Evolutionary conservation across 2,329 filamentous ascomycete species (phyloP).

Genomic region (Coleophoma eucalyptorum): DNA sequence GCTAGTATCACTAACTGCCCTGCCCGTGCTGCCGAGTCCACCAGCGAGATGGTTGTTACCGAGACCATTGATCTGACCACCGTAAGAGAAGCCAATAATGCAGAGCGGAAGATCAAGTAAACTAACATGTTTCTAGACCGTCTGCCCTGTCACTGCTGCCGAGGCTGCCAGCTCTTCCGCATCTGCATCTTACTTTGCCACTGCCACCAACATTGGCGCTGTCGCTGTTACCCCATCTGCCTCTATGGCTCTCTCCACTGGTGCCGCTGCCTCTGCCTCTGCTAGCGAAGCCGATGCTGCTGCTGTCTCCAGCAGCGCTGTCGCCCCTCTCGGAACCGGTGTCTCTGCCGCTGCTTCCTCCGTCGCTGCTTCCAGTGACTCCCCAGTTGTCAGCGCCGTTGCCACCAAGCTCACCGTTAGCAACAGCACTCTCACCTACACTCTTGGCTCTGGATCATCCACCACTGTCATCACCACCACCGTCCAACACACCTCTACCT

Average conservation of each 20-base stretch:
- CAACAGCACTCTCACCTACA: conserved; percentile 35
- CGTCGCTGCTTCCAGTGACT: background rate
- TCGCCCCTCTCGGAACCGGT: conserved; percentile 8
- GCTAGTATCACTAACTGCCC: conserved; percentile 37
- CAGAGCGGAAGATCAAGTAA: background rate
- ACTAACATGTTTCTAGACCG: conserved; percentile 28
- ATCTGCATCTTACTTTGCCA: conserved; percentile 24
- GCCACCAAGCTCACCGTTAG: conserved; percentile 24
- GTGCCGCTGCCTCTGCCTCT: conserved; percentile 4
- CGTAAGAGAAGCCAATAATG: conserved; percentile 10
- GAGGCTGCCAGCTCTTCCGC: conserved; percentile 36
- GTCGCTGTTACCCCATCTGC: conserved; percentile 17
- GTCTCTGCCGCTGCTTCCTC: background rate
- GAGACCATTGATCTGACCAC: conserved; percentile 38
- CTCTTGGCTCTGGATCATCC: conserved; percentile 32
- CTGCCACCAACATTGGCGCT: conserved; percentile 17
- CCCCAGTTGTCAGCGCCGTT: background rate
- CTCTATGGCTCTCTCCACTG: background rate
- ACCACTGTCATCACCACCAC: conserved; percentile 42
- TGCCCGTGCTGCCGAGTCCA: conserved; percentile 17
- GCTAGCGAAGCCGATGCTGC: conserved; percentile 4
- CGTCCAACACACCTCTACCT: conserved; percentile 31
- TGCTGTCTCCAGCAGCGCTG: conserved; percentile 2
- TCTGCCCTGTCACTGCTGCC: conserved; percentile 41
- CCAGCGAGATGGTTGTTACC: conserved; percentile 28